A percentile compares a stretch with the other conserved stretches of the same genome.
Conservation (phyloP, 169 alveolate species). For the Ichthyophthirius multifiliis region DNA sequence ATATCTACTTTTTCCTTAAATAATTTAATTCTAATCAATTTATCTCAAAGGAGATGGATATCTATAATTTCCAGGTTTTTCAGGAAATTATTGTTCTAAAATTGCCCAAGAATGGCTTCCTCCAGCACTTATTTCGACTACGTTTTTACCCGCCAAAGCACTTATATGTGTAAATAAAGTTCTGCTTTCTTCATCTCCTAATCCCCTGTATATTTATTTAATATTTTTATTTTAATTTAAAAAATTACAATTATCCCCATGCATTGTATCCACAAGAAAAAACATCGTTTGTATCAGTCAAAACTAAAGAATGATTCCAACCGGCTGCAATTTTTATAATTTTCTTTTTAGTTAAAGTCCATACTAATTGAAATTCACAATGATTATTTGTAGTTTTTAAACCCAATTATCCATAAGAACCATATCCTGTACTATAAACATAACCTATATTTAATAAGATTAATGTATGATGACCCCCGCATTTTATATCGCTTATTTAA, state of each 20-base stretch:
- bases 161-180: slow-evolving; percentile 63
- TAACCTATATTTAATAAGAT: slow-evolving; percentile 69
- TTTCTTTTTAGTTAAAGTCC: slow-evolving; percentile 55
- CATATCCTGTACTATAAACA: slow-evolving; percentile 81
- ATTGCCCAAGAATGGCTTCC: slow-evolving; percentile 87
- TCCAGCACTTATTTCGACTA: slow-evolving; percentile 79
- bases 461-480: slow-evolving; percentile 85
- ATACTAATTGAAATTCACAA: slow-evolving; percentile 61
- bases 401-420: slow-evolving; percentile 78
- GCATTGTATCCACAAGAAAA: slow-evolving; percentile 74
- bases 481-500: slow-evolving; percentile 59
- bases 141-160: slow-evolving; percentile 60
- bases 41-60: slow-evolving; percentile 57
- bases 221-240: not conserved
- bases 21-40: not conserved
- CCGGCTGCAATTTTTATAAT: slow-evolving; percentile 77
- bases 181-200: slow-evolving; percentile 66
- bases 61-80: slow-evolving; percentile 59
- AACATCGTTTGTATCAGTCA: slow-evolving; percentile 70
- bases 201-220: slow-evolving; percentile 26
- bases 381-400: slow-evolving; percentile 69
- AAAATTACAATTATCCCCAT: slow-evolving; percentile 56
- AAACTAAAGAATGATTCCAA: slow-evolving; percentile 79
- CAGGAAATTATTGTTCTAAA: slow-evolving; percentile 70
- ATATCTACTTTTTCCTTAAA: not conserved